phyloP scores from a whole-genome alignment of 148 eudicot genomes.

The Cornus kousa region DNA sequence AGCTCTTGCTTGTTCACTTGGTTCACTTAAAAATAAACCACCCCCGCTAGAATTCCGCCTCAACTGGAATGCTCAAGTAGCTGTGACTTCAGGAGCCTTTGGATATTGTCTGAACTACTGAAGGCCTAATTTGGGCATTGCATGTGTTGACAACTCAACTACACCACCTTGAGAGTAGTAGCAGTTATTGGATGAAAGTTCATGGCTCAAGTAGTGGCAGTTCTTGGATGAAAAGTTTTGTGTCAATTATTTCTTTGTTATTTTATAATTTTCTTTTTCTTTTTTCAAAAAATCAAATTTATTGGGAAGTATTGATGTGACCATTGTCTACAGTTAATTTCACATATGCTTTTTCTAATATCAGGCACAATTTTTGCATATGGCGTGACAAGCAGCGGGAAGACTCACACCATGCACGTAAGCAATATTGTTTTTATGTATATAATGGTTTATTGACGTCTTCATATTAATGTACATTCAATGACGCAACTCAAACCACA shows the following conservation, averaged over 20 bases:
- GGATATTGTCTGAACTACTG: too few species aligned
- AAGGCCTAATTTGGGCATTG: too few species aligned
- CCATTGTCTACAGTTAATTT: not conserved
- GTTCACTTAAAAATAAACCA: too few species aligned
- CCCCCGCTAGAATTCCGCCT: too few species aligned
- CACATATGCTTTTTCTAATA: slow-evolving; percentile 15
- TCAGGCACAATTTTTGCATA: slow-evolving; percentile 83
- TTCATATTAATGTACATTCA: not conserved
- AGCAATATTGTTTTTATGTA: slow-evolving; percentile 18
- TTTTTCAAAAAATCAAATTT: not conserved
- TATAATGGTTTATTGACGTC: not conserved
- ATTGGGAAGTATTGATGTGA: not conserved
- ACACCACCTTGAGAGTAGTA: too few species aligned
- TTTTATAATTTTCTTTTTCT: not conserved
- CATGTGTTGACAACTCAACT: too few species aligned
- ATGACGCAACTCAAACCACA: not conserved
- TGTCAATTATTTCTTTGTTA: not conserved
- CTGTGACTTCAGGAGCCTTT: too few species aligned
- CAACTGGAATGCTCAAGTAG: too few species aligned
- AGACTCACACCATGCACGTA: slow-evolving; percentile 90
- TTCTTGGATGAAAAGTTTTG: not conserved
- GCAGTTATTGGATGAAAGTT: too few species aligned
- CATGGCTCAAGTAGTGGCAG: not conserved
- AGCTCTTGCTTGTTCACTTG: too few species aligned
- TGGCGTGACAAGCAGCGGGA: slow-evolving; percentile 89